Conservation (phyloP, 352 stramenopile genomes). For the Globisporangium viniferum region DNA sequence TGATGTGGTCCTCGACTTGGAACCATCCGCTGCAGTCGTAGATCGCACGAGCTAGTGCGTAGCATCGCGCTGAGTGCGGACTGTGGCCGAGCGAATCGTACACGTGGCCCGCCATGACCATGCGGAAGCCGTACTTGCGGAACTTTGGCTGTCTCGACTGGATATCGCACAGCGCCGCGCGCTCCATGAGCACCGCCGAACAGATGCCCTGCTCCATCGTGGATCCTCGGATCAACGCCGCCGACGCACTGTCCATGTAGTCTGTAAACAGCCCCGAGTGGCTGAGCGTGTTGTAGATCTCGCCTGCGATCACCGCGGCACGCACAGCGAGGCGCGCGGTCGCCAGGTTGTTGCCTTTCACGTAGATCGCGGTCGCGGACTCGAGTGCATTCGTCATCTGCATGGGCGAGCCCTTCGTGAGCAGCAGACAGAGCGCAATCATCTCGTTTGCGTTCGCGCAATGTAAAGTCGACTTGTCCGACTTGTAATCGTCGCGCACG, state of each 20-base stretch:
- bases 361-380: constrained; percentile 57
- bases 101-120: constrained; percentile 87
- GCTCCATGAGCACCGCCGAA: constrained; percentile 78
- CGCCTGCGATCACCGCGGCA: constrained; percentile 66
- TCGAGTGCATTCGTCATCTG: constrained; percentile 86
- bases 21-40: constrained; percentile 83
- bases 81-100: constrained; percentile 74
- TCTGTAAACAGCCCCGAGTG: constrained; percentile 78
- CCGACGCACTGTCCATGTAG: constrained; percentile 85
- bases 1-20: constrained; percentile 87
- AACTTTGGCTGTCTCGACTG: constrained; percentile 70
- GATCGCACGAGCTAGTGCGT: constrained; percentile 68
- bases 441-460: constrained; percentile 85
- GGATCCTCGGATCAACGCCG: constrained; percentile 76
- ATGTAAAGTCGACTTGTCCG: constrained; percentile 83
- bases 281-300: constrained; percentile 77
- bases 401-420: constrained; percentile 74
- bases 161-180: constrained; percentile 74
- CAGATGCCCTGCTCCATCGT: constrained; percentile 85
- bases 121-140: constrained; percentile 86
- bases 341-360: constrained; percentile 42
- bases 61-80: constrained; percentile 79
- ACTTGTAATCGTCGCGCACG: constrained; percentile 89
- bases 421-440: constrained; percentile 80
- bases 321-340: constrained; percentile 62